Base-by-base conservation (phyloP, 2,329 filamentous ascomycete species). In the Calonectria fujianensis region DNA sequence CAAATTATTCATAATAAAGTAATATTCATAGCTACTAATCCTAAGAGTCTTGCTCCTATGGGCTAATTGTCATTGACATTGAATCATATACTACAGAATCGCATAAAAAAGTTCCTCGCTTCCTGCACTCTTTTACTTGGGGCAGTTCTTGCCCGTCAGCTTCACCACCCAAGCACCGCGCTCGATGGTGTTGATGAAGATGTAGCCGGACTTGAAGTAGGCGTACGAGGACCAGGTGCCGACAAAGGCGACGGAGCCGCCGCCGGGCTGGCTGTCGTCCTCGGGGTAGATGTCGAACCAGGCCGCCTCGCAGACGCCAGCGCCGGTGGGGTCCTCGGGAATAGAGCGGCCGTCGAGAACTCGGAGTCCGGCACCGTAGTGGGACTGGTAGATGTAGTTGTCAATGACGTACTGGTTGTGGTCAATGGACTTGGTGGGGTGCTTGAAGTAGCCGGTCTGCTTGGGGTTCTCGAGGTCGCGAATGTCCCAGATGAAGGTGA, bases 401-500 rank as follows among this genome's bases (percentile, higher is more conserved):
- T 88, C 80, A 39, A 84, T 76, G 74, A 89, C 82, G 66, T 89
- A 89, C 76, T 88, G 87, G 82, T 89, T 89, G 81, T 89, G 88
- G 73, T 89, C 87, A 69, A 89, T 87, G 24, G 84, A 84, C 68
- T 83, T 83, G 48, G 82, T 84, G 5, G 84, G 83, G 61, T 82
- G 75, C 81, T 87, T 84, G 81, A 87, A 89, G 39, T 75, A 76
- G 9, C 88, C 88, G 0, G 85, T 88, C 74, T 87, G 82, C 74
- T 83, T 84, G 6, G 88, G 88, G 4, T 82, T 82, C 41, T 85
- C 84, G 24, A 89, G 84, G 66, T 84, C 81, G 5, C 82, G 79
- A 74, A 90, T 88, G 80, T 90, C 87, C 82, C 87, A 89, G 78
- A 90, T 89, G 78, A 89, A 90, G 0, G 88, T 90, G 4, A 88